Conservation (phyloP, 192 early-diverging fungal genomes). For the Mortierella alpina region DNA sequence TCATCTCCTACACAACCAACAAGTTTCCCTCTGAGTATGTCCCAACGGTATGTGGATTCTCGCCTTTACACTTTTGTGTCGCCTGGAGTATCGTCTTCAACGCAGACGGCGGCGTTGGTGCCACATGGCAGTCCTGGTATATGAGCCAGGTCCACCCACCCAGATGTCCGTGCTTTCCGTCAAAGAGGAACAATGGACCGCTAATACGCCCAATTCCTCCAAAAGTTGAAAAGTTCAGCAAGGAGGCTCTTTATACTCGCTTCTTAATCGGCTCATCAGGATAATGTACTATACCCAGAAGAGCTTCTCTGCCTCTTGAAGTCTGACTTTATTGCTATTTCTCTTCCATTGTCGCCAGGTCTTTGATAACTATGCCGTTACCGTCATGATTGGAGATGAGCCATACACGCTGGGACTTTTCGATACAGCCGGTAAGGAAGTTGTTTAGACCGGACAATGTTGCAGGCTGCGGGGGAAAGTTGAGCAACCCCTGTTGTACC, state of each 20-base stretch:
- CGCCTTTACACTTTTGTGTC: not conserved
- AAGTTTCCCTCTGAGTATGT: constrained; percentile 97
- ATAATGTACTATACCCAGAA: no score
- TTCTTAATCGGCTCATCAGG: no score
- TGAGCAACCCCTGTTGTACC: constrained; percentile 2
- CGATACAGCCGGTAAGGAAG: constrained; percentile 85
- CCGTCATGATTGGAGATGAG: constrained; percentile 98
- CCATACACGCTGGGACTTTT: constrained; percentile 95
- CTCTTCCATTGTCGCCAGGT: constrained; percentile 55
- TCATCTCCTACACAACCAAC: constrained; percentile 97
- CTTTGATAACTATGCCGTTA: constrained; percentile 98
- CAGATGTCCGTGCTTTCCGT: no score
- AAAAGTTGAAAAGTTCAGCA: no score
- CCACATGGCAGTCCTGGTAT: no score
- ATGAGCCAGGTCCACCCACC: not conserved
- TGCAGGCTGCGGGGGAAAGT: not conserved
- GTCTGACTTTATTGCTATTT: not conserved
- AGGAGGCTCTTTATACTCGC: no score
- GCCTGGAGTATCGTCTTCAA: not conserved
- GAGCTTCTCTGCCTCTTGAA: not conserved
- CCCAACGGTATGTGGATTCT: constrained; percentile 79
- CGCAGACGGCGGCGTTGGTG: no score
- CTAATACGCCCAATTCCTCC: no score
- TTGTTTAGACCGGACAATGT: no score
- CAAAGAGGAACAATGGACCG: no score